Base-by-base conservation (phyloP, 1,284 basidiomycete genomes). In the Pascua guehoae region DNA sequence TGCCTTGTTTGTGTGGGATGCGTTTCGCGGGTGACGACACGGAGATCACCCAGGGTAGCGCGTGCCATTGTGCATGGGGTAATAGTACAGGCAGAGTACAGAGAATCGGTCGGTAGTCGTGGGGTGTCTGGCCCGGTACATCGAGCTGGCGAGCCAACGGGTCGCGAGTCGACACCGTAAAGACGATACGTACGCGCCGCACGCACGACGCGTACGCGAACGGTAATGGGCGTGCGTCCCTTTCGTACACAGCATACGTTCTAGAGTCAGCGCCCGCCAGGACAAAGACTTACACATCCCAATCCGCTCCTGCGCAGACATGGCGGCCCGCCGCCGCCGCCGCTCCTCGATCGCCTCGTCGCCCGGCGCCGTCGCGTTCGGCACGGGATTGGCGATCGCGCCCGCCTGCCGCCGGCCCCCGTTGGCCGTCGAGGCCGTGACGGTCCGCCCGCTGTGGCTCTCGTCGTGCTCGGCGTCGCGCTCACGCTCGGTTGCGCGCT, bases 221-320 rank as follows among this genome's bases (percentile, higher is more conserved):
- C n/a, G n/a, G n/a, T n/a, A n/a, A n/a, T n/a, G n/a, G n/a, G n/a
- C n/a, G n/a, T n/a, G n/a, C n/a, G n/a, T n/a, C n/a, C n/a, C n/a
- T n/a, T n/a, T n/a, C n/a, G n/a, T n/a, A n/a, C n/a, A n/a, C n/a
- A n/a, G n/a, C n/a, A n/a, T n/a, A n/a, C n/a, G 7, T 32, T 32
- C 24, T 32, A 32, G 7, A 32, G 24, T 32, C 24, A 32, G 24
- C 46, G 17, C 24, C n/a, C 12, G 12, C 38, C 37, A 17, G 40
- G 16, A 17, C 16, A 17, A 41, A 43, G 2, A 51, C 41, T 5
- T 37, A 41, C 24, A 56, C 32, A 56, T 41, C 41, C 58, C 58
- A 38, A 60, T 60, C 4, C 58, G 50, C 51, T 60, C 47, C 15
- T 54, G 49, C 0, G 57, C 53, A 41, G 17, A 51, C 57, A 58